Base-by-base conservation (phyloP, 2,329 filamentous ascomycete species). In the Phaeoacremonium minimum region DNA sequence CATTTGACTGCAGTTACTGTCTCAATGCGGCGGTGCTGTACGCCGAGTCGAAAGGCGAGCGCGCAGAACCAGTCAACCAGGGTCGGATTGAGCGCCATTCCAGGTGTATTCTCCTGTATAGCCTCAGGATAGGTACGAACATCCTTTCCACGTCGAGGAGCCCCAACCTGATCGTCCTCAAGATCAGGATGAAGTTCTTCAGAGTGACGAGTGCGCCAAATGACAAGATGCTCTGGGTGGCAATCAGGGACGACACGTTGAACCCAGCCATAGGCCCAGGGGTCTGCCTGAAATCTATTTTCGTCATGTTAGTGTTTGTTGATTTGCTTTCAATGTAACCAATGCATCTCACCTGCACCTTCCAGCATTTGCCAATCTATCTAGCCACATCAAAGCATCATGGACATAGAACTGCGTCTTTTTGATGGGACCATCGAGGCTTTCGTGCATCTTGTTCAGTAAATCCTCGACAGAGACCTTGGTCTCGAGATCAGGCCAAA, bases 151-250 rank as follows among this genome's bases (percentile, higher is more conserved):
- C n/a, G 22, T 19, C 28, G 8, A 18, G 30, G 12, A 9, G 14
- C 16, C 15, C 12, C n/a, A n/a, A n/a, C n/a, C n/a, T n/a, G n/a
- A n/a, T n/a, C n/a, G n/a, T n/a, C n/a, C n/a, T n/a, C n/a, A n/a
- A n/a, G n/a, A n/a, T n/a, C n/a, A n/a, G n/a, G n/a, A n/a, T n/a
- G n/a, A n/a, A n/a, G 12, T 4, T 30, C 9, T 14, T 15, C n/a
- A 4, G 32, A 18, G 16, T 22, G 28, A 16, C 38, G 35, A 7
- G 45, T 28, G 19, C 34, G 38, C 51, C 50, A 53, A 35, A 42
- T 26, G 14, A 58, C 44, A 26, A 51, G 53, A 29, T 58, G 41
- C 37, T 63, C 60, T 1, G 60, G 58, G 38, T 56, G 53, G 40
- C 50, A 46, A 6, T 51, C 35, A 33, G 45, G 40, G 2, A 18